A percentile compares a stretch with the other conserved stretches of the same genome.
These are phyloP conservation scores for Xylaria polymorpha DNA, from an alignment of 2,329 filamentous ascomycete species.

Conservation along the genomic window DNA sequence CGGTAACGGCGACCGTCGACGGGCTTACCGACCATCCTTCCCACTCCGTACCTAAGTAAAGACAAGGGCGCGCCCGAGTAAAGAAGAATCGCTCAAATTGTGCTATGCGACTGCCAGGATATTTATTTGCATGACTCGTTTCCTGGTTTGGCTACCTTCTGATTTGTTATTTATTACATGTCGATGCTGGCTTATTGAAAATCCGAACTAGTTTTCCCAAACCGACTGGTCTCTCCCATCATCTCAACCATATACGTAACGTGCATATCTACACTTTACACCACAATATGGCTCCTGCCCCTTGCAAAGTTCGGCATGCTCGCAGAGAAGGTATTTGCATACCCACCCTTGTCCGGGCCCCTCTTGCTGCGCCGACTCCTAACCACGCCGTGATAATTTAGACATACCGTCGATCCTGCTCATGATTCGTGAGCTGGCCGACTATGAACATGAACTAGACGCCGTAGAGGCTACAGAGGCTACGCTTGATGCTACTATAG, in stretches of 20 bases:
- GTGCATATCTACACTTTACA: background rate
- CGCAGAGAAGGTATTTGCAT: constrained; percentile 64
- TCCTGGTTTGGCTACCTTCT: background rate
- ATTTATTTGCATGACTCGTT: background rate
- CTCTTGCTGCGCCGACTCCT: constrained; percentile 30
- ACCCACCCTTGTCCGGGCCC: background rate
- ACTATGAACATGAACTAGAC: constrained; percentile 83
- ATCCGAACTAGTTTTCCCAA: background rate
- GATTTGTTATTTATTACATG: background rate
- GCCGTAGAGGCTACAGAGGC: constrained; percentile 82
- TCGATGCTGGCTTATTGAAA: background rate
- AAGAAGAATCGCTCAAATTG: background rate
- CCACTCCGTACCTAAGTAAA: constrained; percentile 20
- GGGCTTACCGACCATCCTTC: background rate
- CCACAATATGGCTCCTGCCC: constrained; percentile 49
- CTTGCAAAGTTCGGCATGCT: constrained; percentile 65
- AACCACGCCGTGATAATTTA: constrained; percentile 51
- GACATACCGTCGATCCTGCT: constrained; percentile 84
- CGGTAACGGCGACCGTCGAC: constrained; percentile 27
- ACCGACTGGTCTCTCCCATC: background rate
- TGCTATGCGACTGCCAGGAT: background rate
- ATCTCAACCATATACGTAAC: background rate
- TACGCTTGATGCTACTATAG: constrained; percentile 78
- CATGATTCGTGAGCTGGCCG: constrained; percentile 86
- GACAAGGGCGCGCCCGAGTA: constrained; percentile 25